phyloP scores from a whole-genome alignment of 805 yeast genomes.

The Candida hungchunana region DNA sequence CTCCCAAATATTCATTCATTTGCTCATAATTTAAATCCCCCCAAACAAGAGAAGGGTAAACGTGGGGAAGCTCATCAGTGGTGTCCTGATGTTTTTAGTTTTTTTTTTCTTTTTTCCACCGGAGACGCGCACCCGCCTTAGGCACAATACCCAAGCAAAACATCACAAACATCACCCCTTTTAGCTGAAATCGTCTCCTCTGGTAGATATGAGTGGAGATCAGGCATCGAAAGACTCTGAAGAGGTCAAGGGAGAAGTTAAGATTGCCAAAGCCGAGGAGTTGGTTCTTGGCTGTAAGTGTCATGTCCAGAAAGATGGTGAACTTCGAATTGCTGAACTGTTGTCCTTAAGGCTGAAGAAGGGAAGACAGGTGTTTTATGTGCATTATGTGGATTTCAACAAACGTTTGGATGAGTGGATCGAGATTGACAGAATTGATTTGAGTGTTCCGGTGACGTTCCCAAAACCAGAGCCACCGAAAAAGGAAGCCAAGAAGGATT shows the following conservation, averaged over 20 bases:
- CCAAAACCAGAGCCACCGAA: conserved; percentile 53
- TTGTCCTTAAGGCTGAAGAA: conserved; percentile 70
- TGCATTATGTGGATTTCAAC: conserved; percentile 91
- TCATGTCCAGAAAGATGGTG: conserved; percentile 76
- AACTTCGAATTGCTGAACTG: conserved; percentile 78
- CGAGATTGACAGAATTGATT: conserved; percentile 63
- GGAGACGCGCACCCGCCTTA: too few species aligned
- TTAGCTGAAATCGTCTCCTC: too few species aligned
- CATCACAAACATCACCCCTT: neutral
- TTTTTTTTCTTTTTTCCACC: too few species aligned
- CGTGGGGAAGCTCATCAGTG: too few species aligned
- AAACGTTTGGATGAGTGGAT: conserved; percentile 98
- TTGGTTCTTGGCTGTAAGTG: conserved; percentile 77
- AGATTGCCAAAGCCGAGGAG: conserved; percentile 38
- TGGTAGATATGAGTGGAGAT: conserved; percentile 16
- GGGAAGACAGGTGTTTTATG: conserved; percentile 78
- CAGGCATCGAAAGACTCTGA: conserved; percentile 21
- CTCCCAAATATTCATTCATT: too few species aligned
- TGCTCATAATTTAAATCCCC: too few species aligned
- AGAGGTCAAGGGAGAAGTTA: conserved; percentile 22
- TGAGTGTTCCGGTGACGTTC: conserved; percentile 59
- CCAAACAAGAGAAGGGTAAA: too few species aligned
- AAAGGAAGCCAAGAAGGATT: conserved; percentile 15
- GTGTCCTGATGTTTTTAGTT: too few species aligned
- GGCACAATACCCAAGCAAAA: neutral